phyloP scores from a whole-genome alignment of 495 filamentous ascomycete species.

The Polyplosphaeria fusca region DNA sequence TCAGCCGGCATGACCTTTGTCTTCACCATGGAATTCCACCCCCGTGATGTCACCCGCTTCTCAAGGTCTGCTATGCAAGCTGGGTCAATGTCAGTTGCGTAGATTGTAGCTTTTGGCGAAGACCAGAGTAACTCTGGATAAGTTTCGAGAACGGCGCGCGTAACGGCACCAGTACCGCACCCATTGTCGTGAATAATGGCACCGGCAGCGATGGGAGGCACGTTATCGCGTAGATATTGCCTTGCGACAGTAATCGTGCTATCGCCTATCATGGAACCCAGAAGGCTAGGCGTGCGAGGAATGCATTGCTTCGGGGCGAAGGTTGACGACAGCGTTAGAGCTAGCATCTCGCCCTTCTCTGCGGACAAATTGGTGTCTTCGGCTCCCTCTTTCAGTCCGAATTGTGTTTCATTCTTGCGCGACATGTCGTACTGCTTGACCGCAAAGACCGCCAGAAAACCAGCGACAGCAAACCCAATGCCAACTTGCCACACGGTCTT shows the following conservation, averaged over 20 bases:
- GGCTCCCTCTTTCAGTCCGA: not conserved
- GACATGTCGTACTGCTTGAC: constrained; percentile 24
- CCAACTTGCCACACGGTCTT: constrained; percentile 9
- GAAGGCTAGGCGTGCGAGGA: too few relatives aligned
- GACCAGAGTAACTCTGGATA: too few relatives aligned
- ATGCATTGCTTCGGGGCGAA: too few relatives aligned
- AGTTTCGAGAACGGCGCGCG: not conserved
- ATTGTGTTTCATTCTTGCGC: not conserved
- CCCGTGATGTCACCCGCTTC: not conserved
- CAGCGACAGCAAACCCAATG: constrained; percentile 9
- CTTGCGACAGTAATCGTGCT: too few relatives aligned
- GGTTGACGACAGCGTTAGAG: too few relatives aligned
- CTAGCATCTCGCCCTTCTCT: too few relatives aligned
- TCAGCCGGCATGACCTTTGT: not conserved
- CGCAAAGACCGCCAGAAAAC: constrained; percentile 30
- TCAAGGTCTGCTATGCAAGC: not conserved
- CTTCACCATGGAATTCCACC: not conserved
- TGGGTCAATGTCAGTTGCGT: constrained; percentile 1
- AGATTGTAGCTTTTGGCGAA: not conserved
- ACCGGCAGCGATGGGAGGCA: not conserved
- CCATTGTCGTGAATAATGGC: constrained; percentile 8
- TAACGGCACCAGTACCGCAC: constrained; percentile 1
- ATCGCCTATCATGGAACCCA: not conserved
- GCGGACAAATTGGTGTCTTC: not conserved
- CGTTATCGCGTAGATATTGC: too few relatives aligned